phyloP scores from a whole-genome alignment of 371 early-diverging fungal species.

The Saksenaea oblongispora region DNA sequence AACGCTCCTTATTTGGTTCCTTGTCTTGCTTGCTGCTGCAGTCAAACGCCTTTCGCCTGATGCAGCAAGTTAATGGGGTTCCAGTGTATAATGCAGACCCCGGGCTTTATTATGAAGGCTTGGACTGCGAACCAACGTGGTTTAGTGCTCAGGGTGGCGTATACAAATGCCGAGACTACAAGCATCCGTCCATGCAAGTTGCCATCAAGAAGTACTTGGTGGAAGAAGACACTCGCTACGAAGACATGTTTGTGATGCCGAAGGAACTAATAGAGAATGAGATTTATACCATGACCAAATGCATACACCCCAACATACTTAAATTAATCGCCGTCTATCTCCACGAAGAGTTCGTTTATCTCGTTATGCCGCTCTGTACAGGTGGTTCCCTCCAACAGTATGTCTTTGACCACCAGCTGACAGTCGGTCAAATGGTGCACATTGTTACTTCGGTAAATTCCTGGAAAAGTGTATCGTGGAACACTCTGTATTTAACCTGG shows the following conservation, averaged over 20 bases:
- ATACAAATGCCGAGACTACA: constrained; percentile 38
- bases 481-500: too few species aligned
- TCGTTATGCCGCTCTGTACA: constrained; percentile 51
- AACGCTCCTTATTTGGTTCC: not conserved
- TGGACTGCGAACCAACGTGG: constrained; percentile 50
- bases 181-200: constrained; percentile 22
- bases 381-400: constrained; percentile 55
- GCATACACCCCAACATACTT: constrained; percentile 46
- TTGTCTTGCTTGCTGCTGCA: constrained; percentile 2
- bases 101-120: constrained; percentile 33
- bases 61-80: constrained; percentile 55
- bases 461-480: not conserved
- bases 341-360: constrained; percentile 51
- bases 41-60: constrained; percentile 9
- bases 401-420: constrained; percentile 49
- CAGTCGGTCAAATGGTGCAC: constrained; percentile 46
- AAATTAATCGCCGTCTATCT: constrained; percentile 43
- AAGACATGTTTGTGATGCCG: constrained; percentile 53
- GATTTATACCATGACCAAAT: constrained; percentile 55
- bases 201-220: constrained; percentile 55
- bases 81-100: constrained; percentile 48
- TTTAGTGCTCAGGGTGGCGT: constrained; percentile 56
- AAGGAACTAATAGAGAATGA: constrained; percentile 55
- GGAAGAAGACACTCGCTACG: constrained; percentile 39
- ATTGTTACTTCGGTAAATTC: constrained; percentile 40